Evolutionary conservation across 345 rosid genomes (phyloP).

Genomic region (Linum usitatissimum): DNA sequence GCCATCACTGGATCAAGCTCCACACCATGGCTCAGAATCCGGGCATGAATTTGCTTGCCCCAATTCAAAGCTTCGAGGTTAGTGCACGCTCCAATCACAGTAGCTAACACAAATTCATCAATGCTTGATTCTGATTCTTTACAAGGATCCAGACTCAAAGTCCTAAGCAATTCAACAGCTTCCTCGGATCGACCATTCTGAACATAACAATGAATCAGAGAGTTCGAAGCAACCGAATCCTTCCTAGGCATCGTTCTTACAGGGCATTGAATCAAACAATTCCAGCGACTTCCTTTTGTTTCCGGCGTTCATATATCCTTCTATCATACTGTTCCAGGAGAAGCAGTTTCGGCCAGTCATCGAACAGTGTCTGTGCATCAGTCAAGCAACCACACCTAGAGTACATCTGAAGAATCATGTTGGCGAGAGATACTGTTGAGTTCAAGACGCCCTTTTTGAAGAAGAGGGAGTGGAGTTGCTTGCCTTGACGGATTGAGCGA

Average conservation of each 20-base stretch:
- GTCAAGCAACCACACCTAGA: constrained; percentile 25
- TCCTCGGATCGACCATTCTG: constrained; percentile 32
- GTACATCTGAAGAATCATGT: constrained; percentile 46
- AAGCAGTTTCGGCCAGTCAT: constrained; percentile 55
- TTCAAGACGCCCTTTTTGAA: constrained; percentile 46
- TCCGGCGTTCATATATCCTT: constrained; percentile 52
- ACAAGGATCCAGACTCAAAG: constrained; percentile 24
- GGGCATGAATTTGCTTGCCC: constrained; percentile 73
- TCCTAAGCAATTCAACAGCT: constrained; percentile 51
- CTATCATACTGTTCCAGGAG: constrained; percentile 65
- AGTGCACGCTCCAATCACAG: constrained; percentile 53
- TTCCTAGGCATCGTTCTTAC: constrained; percentile 50
- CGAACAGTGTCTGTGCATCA: constrained; percentile 43
- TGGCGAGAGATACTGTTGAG: constrained; percentile 38
- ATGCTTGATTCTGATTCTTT: constrained; percentile 18
- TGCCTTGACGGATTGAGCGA: constrained; percentile 28
- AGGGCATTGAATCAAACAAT: constrained; percentile 45
- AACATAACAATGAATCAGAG: constrained; percentile 49
- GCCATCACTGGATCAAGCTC: constrained; percentile 41
- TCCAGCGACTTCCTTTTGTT: constrained; percentile 25
- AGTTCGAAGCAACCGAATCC: constrained; percentile 44
- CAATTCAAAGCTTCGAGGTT: constrained; percentile 38
- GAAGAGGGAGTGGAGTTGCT: constrained; percentile 42
- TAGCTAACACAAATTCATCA: constrained; percentile 48
- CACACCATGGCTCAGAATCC: constrained; percentile 31